Conservation (phyloP, 257 asterid species). For the Anisodus tanguticus region DNA sequence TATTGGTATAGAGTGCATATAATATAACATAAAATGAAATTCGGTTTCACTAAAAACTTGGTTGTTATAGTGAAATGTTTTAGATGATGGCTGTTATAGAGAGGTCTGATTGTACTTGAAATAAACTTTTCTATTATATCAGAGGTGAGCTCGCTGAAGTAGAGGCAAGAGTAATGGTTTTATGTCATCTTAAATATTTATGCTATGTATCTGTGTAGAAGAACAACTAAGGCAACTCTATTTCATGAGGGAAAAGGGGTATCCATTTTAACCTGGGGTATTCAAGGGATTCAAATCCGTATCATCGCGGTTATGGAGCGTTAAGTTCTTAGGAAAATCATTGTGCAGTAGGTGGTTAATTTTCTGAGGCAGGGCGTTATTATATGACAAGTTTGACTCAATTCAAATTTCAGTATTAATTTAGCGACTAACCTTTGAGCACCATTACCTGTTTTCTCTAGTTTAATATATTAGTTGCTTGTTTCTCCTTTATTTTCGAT, state of each 20-base stretch:
- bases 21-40: no score
- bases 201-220: neutral
- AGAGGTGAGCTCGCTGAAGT: neutral
- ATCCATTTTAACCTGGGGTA: neutral
- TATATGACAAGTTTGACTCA: neutral
- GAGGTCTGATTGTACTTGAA: neutral
- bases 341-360: conserved; percentile 7
- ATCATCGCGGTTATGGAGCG: neutral
- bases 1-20: no score
- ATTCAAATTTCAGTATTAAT: neutral
- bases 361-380: neutral
- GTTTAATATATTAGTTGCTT: neutral
- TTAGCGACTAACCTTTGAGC: neutral
- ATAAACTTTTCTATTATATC: neutral
- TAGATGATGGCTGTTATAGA: no score
- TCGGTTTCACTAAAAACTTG: no score
- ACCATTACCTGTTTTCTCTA: neutral
- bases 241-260: conserved; percentile 6
- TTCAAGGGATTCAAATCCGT: neutral
- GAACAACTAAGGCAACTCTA: conserved; percentile 10
- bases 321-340: neutral
- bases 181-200: neutral
- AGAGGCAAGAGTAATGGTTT: neutral
- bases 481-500: neutral
- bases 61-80: no score